Evolutionary conservation across 2,329 filamentous ascomycete genomes (phyloP), one percentile per base, ranked within the genome.

Genomic region (Elsinoe arachidis): DNA sequence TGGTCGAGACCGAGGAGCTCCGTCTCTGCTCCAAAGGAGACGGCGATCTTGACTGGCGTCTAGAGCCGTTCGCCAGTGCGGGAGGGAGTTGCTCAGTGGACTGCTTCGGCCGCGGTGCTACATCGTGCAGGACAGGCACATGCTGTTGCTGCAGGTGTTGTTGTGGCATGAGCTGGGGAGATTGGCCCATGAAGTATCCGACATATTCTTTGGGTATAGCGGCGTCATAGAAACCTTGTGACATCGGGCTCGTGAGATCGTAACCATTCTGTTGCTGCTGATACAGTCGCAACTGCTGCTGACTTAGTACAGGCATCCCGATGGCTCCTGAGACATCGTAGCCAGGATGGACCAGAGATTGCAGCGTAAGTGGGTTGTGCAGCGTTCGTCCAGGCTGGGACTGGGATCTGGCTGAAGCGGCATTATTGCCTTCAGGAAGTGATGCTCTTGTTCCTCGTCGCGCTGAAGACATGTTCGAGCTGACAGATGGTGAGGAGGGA

Each of bases 131-230:
- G 44, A 67, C 63, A 47, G 68, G 67, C 49, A 72, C 68, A 38
- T 69, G 66, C 19, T 53, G 43, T 15, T 58, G 58, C 6, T 58
- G 55, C 34, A 58, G 55, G 15, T 64, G 60, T 56, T 65, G 67
- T 47, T 69, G 68, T 19, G 69, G 69, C 14, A 69, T 65, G 51
- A 71, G 65, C 58, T 70, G 68, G 9, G 71, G 68, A 46, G 76
- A 73, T 23, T 77, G 74, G 10, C 70, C 72, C 44, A 78, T 68
- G 58, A 74, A 76, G 62, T 79, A 79, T 2, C 76, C 76, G 11
- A 77, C 68, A 61, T 78, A 78, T 59, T 79, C 76, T 62, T 78
- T 78, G 1, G 76, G 74, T 51, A 73, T 70, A 10, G 70, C 69
- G 55, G 67, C 68, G 12, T 70, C 67, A 14, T 44, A 53, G 43